Evolutionary conservation across 371 early-diverging fungal genomes (phyloP), one percentile per base, ranked within the genome.

Genomic region (Coemansia sp.): DNA sequence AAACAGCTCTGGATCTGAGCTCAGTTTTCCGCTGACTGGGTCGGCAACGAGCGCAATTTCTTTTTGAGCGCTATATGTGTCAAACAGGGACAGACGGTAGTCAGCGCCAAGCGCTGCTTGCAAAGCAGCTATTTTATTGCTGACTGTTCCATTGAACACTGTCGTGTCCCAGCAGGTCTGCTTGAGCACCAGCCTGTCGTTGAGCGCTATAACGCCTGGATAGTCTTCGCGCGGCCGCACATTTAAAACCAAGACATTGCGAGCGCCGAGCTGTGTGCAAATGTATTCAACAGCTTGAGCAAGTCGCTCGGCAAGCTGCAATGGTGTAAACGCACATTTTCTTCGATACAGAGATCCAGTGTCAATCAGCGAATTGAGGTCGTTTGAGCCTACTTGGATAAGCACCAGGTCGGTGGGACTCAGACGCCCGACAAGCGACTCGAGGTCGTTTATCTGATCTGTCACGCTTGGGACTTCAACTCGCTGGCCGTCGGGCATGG

Each of bases 181-280:
- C 40, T 59, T 36, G 11, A 41, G 29, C 2, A 24, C 17, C 3
- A 46, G 40, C 13, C 66, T 54, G 58, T 54, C 65, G 21, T 36
- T 40, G 5, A 61, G 65, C 4, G 69, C 69, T 4, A 77, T 23
- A 2, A 77, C 55, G 29, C 56, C 57, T 13, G 77, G 77, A 9
- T 77, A 73, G 40, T 77, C 69, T 36, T 69, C 69, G 28, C 77
- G 65, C 3, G 77, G 60, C 3, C 77, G 69, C 60, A 77, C 73
- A 26, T 77, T 77, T 66, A 77, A 44, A 1, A 77, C 57, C 9
- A 77, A 55, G 8, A 77, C 65, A 8, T 39, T 60, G 29, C 65
- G 52, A 0, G 74, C 76, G 4, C 58, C 61, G 9, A 23, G 9
- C 15, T 51, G 54, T 6, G 2, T 32, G 51, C 68, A 72, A 19